Base-by-base conservation (phyloP, 352 stramenopile species). In the Nothophytophthora sp. region DNA sequence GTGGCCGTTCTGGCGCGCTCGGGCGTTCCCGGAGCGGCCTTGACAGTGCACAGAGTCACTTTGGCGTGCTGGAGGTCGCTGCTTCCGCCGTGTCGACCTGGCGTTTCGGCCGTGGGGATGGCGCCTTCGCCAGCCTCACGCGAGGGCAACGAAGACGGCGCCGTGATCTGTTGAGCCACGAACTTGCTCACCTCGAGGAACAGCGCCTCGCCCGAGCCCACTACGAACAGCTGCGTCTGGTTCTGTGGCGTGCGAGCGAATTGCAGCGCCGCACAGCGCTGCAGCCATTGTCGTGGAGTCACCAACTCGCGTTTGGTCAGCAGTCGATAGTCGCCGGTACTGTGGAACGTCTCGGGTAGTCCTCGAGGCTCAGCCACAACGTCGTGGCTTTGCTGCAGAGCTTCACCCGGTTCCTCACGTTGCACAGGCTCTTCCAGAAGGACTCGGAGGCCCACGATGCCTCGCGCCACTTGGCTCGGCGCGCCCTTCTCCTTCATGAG, bases 201-300 rank as follows among this genome's bases (percentile, higher is more conserved):
- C 16, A 92, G 42, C 3, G 67, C 73, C 30, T 92, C 81, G 20
- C 75, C 76, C 1, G 76, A 76, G n/a, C 81, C 81, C 13, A 90
- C 58, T n/a, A 92, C 75, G 47, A 92, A 92, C 11, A 92, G 57
- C 63, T 92, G 81, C 50, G 88, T 79, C 57, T 87, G 64, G 48
- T 84, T 89, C 38, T 87, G 70, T 0, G 68, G 56, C 4, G 75
- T 82, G 20, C 68, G 66, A 29, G 58, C 53, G 25, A 90, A 90
- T 38, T 74, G 58, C 34, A 45, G 34, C 15, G 25, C 25, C 10
- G 74, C 70, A 41, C 64, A 44, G 5, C 33, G 54, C 4, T 80
- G 23, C 4, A 92, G 54, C 81, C 81, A 92, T 33, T 81, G 58
- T 10, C 27, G 38, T 0, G 81, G 78, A 7, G 47, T 59, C 60